These are phyloP conservation scores for Anethum foeniculum DNA, from an alignment of 140 eudicot genomes.

Conservation along the genomic window DNA sequence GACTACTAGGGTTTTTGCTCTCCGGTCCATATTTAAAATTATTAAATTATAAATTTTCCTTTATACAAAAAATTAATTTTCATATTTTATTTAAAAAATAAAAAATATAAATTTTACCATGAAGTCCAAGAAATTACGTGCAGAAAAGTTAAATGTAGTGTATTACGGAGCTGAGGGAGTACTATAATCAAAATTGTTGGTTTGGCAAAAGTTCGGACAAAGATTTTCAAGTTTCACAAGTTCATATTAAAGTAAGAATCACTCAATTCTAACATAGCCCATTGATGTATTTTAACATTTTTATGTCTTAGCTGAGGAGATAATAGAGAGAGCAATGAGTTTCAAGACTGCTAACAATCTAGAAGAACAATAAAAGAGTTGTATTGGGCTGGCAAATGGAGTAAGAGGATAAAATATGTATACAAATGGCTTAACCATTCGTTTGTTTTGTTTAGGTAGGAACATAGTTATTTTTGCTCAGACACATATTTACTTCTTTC, in stretches of 20 bases:
- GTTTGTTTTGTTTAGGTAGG: conserved; percentile 1
- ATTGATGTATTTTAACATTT: too few relatives aligned
- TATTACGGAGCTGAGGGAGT: too few relatives aligned
- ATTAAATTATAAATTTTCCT: too few relatives aligned
- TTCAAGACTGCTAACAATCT: background rate
- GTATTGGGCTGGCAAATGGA: background rate
- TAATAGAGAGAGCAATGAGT: background rate
- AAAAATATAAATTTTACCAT: too few relatives aligned
- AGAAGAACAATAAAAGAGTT: background rate
- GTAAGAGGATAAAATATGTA: background rate
- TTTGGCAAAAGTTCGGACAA: background rate
- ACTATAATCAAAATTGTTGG: background rate
- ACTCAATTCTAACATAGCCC: too few relatives aligned
- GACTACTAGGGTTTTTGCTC: too few relatives aligned
- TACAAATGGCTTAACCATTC: background rate
- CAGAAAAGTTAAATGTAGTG: too few relatives aligned
- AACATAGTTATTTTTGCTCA: background rate
- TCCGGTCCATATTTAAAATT: too few relatives aligned
- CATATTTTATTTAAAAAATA: too few relatives aligned
- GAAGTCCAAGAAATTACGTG: too few relatives aligned
- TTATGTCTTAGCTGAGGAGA: background rate
- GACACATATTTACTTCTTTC: background rate
- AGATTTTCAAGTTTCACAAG: background rate
- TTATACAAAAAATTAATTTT: too few relatives aligned
- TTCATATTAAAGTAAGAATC: background rate